A percentile compares a stretch with the other conserved stretches of the same genome.
phyloP scores from a whole-genome alignment of 257 asterid species.

The Nicotiana sylvestris region DNA sequence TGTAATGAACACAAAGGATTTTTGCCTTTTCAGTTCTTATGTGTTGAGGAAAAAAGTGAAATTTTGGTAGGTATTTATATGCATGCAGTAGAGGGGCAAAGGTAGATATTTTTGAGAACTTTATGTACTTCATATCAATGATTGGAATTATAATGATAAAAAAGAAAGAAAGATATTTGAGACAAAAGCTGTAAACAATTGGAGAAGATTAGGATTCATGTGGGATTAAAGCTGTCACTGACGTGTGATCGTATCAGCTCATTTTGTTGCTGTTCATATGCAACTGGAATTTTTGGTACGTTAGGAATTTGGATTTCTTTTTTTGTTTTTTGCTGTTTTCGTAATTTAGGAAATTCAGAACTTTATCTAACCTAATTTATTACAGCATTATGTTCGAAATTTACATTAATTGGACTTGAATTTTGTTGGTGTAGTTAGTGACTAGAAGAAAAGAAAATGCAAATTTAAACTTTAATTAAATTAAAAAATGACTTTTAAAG shows the following conservation, averaged over 20 bases:
- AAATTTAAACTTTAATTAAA: too few relatives aligned
- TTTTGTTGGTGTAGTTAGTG: not conserved
- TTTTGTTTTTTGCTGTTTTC: not conserved
- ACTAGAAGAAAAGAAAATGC: not conserved
- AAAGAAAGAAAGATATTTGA: not conserved
- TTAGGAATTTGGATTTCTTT: not conserved
- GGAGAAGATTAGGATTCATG: not conserved
- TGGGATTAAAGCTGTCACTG: slow-evolving; percentile 49
- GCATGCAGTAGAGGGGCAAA: slow-evolving; percentile 14
- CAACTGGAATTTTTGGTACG: not conserved
- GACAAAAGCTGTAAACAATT: slow-evolving; percentile 4
- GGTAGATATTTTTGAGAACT: not conserved
- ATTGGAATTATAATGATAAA: not conserved
- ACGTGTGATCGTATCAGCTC: slow-evolving; percentile 48
- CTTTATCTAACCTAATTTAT: not conserved
- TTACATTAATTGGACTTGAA: too few relatives aligned
- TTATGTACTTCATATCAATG: not conserved
- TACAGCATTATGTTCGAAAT: not conserved
- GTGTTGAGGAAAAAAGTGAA: not conserved
- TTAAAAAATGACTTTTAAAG: not conserved
- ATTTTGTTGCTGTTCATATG: slow-evolving; percentile 3
- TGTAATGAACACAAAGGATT: not conserved
- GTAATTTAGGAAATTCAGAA: not conserved
- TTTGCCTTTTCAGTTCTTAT: too few relatives aligned
- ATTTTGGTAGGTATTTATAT: slow-evolving; percentile 12